These are phyloP conservation scores for Gillenia trifoliata DNA, from an alignment of 306 rosid species.

Conservation along the genomic window DNA sequence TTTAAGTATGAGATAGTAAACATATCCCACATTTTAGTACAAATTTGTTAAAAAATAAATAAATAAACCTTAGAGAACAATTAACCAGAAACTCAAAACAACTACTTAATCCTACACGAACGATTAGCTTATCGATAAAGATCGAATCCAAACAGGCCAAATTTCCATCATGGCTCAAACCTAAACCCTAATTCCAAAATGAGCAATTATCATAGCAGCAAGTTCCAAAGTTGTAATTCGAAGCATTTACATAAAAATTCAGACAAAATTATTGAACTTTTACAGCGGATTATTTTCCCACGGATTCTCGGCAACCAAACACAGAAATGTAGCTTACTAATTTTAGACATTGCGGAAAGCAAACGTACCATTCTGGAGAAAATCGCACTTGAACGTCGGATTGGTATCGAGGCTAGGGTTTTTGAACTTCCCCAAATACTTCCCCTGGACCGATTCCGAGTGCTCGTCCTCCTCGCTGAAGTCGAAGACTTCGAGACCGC, in stretches of 20 bases:
- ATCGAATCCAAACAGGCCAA: not conserved
- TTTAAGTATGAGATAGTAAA: not conserved
- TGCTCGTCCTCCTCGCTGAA: slow-evolving; percentile 55
- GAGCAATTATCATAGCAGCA: not conserved
- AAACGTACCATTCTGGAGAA: slow-evolving; percentile 43
- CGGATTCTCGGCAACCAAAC: not conserved
- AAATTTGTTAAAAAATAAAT: not conserved
- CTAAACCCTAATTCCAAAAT: not conserved
- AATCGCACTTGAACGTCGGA: slow-evolving; percentile 21
- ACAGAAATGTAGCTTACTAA: not conserved
- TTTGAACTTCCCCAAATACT: slow-evolving; percentile 18
- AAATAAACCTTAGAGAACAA: not conserved
- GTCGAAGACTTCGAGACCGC: slow-evolving; percentile 54
- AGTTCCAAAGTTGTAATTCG: not conserved
- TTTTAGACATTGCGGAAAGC: not conserved
- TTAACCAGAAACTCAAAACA: not conserved
- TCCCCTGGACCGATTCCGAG: slow-evolving; percentile 26
- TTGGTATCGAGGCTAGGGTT: slow-evolving; percentile 33
- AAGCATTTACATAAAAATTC: not conserved
- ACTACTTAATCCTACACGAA: not conserved
- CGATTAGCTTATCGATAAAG: not conserved
- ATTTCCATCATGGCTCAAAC: not conserved
- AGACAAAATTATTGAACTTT: not conserved
- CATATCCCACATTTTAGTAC: not conserved
- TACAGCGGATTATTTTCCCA: not conserved